Evolutionary conservation across 306 rosid species (phyloP), one percentile per base, ranked within the genome.

Genomic region (Quercus mongolica): DNA sequence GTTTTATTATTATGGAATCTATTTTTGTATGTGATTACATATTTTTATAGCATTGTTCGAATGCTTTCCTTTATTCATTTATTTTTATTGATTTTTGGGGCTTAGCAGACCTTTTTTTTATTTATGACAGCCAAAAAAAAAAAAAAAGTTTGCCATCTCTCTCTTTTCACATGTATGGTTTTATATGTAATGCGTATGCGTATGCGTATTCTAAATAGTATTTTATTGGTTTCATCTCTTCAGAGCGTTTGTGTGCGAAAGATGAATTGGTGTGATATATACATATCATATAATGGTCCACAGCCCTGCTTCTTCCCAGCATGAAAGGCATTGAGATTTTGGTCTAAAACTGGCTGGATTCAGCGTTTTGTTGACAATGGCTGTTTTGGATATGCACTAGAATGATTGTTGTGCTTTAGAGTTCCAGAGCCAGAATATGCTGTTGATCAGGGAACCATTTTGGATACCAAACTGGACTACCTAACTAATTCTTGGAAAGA

Each of bases 171-270:
- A 14, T 0, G 41, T 28, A 14, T 26, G 17, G 9, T 28, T 4
- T 12, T 4, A 62, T 28, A 1, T 62, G 20, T 18, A 31, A 23
- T 75, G 20, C 26, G 20, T 30, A 52, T 75, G 20, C 26, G 20
- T 30, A 52, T 55, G 28, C 38, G 57, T 14, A 25, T 80, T 67
- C 52, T 67, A 30, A 44, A 73, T 46, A 51, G 21, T 76, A 30
- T 62, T 83, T 73, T 52, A n/a, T 25, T 41, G 46, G 44, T 83
- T 84, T 83, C 81, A 70, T 79, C 64, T 19, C 30, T 82, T 57
- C 93, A 94, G 97, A 91, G 90, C 98, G 98, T 49, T 17, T 94
- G 83, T 94, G 96, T 82, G 79, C 88, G 49, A 90, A 86, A 84
- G 97, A 92, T 64, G 90, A 89, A 71, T 80, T 82, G 85, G 61